Conservation (phyloP, 345 rosid species). For the Arabidopsis thaliana region DNA sequence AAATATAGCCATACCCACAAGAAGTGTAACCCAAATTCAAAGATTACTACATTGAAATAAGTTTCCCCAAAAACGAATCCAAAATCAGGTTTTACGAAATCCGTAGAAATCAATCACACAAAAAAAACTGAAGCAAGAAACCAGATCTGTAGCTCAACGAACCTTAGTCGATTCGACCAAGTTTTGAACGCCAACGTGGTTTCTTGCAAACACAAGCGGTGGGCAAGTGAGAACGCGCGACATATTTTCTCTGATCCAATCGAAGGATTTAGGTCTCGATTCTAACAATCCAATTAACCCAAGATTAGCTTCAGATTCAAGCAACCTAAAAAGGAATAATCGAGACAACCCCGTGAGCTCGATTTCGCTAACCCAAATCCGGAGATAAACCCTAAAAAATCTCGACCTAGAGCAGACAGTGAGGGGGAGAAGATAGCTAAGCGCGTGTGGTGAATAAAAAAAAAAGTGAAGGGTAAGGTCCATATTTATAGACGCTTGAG, state of each 20-base stretch:
- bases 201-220: slow-evolving; percentile 46
- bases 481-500: slow-evolving; percentile 26
- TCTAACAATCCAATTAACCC: background rate
- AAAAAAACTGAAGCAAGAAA: slow-evolving; percentile 15
- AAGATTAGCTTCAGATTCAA: slow-evolving; percentile 17
- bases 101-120: background rate
- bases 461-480: background rate
- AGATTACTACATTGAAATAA: background rate
- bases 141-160: slow-evolving; percentile 54
- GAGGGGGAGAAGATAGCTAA: background rate
- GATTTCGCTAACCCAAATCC: background rate
- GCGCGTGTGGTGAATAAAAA: background rate
- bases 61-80: slow-evolving; percentile 7
- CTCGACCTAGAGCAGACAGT: background rate
- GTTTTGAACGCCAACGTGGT: slow-evolving; percentile 48
- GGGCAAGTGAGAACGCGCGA: slow-evolving; percentile 30
- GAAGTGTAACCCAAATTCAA: background rate
- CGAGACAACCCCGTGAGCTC: background rate
- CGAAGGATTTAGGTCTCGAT: background rate
- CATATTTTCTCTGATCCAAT: slow-evolving; percentile 44
- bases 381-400: background rate
- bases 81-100: background rate
- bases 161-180: slow-evolving; percentile 68
- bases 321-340: background rate
- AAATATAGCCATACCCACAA: background rate